Base-by-base conservation (phyloP, 306 rosid genomes). In the Glycyrrhiza uralensis region DNA sequence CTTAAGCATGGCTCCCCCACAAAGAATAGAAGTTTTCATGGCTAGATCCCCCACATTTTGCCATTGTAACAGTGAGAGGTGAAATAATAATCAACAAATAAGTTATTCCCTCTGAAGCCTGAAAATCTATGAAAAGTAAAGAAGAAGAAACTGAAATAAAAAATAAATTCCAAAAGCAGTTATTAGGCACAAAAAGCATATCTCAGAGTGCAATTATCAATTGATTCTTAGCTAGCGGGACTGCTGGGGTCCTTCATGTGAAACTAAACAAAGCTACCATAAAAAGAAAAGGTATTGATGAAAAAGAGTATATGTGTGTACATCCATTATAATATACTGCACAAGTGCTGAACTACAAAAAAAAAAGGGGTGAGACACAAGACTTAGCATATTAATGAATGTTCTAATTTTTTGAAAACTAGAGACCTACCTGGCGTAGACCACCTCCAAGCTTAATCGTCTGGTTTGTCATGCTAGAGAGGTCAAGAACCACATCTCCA, bases 401-500 rank as follows among this genome's bases (percentile, higher is more conserved):
- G 19, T 55, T 28, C 7, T 50, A 49, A 65, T 22, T 29, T 39
- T 17, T 15, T 1, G 19, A 18, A 44, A 71, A 63, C 63, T 42
- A 35, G 4, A 47, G 28, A 68, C 66, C 20, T 54, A 85, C 98
- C 96, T 89, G 99, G 29, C 81, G 87, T 32, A 94, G 89, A 63
- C 99, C 97, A 0, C 96, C 85, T 42, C 96, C 99, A 30, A 94
- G 97, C 87, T 89, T 93, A 67, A 93, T 86, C 14, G 97, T 93
- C 55, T 87, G 92, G 78, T 93, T 86, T 39, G 84, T 46, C 96
- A 93, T 86, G 85, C 11, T 80, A 35, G 96, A 86, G n/a, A 93
- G 86, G 58, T 93, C 94, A 41, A 94, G 90, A 64, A 85, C 90
- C 60, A 86, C 91, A 72, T 93, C 98, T 19, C 98, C 98, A 8